phyloP scores from a whole-genome alignment of 352 stramenopile genomes.

The Halophytophthora polymorphica region DNA sequence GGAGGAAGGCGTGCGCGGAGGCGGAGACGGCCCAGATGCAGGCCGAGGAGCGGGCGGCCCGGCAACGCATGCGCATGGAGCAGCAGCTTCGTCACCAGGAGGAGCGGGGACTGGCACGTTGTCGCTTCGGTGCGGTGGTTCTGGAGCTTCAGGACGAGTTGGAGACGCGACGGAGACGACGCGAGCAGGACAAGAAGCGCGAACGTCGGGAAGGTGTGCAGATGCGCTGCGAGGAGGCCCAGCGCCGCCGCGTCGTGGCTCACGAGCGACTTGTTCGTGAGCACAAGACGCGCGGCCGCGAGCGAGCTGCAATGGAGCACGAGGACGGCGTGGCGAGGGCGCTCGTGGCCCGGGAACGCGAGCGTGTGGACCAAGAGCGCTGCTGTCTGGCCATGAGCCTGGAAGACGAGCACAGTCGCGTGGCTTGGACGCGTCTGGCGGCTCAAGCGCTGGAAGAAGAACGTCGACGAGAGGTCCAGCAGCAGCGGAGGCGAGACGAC shows the following conservation, averaged over 20 bases:
- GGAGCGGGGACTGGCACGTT: slow-evolving; percentile 3
- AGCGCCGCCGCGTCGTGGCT: slow-evolving; percentile 20
- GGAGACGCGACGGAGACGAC: slow-evolving; percentile 12
- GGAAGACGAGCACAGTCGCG: slow-evolving; percentile 17
- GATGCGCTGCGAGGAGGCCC: slow-evolving; percentile 53
- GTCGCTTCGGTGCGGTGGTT: slow-evolving; percentile 22
- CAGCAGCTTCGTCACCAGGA: slow-evolving; percentile 9
- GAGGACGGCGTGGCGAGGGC: slow-evolving; percentile 28
- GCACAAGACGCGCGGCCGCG: slow-evolving; percentile 9
- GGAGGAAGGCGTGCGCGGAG: slow-evolving; percentile 1
- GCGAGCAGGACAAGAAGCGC: slow-evolving; percentile 21
- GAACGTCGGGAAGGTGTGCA: slow-evolving; percentile 30
- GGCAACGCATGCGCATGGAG: slow-evolving; percentile 15
- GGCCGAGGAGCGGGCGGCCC: slow-evolving; percentile 21
- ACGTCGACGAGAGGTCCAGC: slow-evolving; percentile 3
- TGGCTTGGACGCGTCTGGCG: slow-evolving; percentile 10
- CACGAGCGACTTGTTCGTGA: slow-evolving; percentile 21
- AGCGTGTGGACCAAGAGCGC: not conserved
- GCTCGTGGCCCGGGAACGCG: slow-evolving; percentile 2
- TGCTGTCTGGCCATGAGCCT: slow-evolving; percentile 10
- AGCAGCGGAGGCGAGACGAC: not conserved
- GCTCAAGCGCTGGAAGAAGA: slow-evolving; percentile 6
- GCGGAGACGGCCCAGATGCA: slow-evolving; percentile 11
- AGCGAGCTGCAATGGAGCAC: slow-evolving; percentile 26
- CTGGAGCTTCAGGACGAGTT: slow-evolving; percentile 21